Percentiles rank a stretch among this genome's conserved stretches.
phyloP scores from a whole-genome alignment of 805 yeast genomes.

The Clavispora vitiphila region DNA sequence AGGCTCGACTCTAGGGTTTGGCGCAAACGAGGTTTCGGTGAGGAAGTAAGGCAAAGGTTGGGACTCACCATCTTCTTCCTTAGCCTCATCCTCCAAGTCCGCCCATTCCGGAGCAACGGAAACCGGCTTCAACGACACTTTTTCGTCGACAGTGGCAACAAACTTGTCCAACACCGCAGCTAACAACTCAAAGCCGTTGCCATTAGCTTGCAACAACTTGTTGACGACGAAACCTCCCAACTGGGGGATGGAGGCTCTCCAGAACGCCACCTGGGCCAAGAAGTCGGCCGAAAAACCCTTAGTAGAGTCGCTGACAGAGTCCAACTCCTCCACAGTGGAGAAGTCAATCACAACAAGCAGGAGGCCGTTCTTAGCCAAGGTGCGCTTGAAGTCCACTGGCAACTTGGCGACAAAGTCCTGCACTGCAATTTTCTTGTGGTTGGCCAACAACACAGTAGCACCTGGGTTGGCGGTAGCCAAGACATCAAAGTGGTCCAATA shows the following conservation, averaged over 20 bases:
- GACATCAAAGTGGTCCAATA: conserved; percentile 58
- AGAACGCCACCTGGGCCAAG: conserved; percentile 75
- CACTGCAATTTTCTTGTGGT: conserved; percentile 31
- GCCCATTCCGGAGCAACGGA: conserved; percentile 29
- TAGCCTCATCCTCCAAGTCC: conserved; percentile 27
- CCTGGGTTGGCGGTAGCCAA: conserved; percentile 52
- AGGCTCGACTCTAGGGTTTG: conserved; percentile 48
- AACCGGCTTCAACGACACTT: conserved; percentile 35
- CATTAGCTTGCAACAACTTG: conserved; percentile 74
- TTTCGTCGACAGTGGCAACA: conserved; percentile 53
- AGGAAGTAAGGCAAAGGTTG: conserved; percentile 45
- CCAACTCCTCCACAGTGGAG: conserved; percentile 58
- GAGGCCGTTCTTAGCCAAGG: conserved; percentile 48
- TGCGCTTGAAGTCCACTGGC: conserved; percentile 48
- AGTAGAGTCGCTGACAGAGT: conserved; percentile 46
- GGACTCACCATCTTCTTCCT: conserved; percentile 18
- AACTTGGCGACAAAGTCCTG: conserved; percentile 49
- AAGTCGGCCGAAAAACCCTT: conserved; percentile 68
- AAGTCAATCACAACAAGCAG: conserved; percentile 57
- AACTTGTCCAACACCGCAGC: conserved; percentile 66
- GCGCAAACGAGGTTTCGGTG: conserved; percentile 58
- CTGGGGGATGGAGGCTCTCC: conserved; percentile 64
- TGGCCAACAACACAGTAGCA: conserved; percentile 47
- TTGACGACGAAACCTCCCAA: conserved; percentile 64
- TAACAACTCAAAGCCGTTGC: conserved; percentile 74